A percentile compares a stretch with the other conserved stretches of the same genome.
Conservation (phyloP, 352 stramenopile genomes). For the Globisporangium rhizosaccharum region DNA sequence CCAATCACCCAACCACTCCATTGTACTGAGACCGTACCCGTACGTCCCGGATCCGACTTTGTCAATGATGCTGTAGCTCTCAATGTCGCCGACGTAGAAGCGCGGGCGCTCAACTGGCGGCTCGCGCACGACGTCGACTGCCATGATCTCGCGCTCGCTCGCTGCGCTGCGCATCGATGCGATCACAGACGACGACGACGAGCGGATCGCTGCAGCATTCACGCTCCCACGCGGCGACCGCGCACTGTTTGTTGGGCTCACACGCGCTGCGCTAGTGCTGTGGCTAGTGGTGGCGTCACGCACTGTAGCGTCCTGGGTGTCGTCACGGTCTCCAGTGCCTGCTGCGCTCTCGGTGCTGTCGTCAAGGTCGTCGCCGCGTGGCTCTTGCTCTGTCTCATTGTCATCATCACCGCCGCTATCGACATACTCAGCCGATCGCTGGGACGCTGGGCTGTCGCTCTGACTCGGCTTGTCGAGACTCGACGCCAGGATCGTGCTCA, state of each 20-base stretch:
- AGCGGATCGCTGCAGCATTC: slow-evolving; percentile 15
- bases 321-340: neutral
- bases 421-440: slow-evolving; percentile 2
- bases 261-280: neutral
- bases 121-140: slow-evolving; percentile 33
- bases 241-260: neutral
- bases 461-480: slow-evolving; percentile 2
- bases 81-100: slow-evolving; percentile 84
- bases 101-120: slow-evolving; percentile 33
- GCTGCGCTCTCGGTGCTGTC: neutral
- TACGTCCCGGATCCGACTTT: slow-evolving; percentile 85
- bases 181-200: slow-evolving; percentile 53
- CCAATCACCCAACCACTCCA: slow-evolving; percentile 1
- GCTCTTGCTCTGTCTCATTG: neutral
- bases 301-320: neutral
- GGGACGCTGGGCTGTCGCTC: neutral
- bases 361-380: slow-evolving; percentile 11
- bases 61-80: slow-evolving; percentile 87
- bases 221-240: slow-evolving; percentile 7
- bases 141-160: slow-evolving; percentile 72
- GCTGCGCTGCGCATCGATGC: slow-evolving; percentile 64
- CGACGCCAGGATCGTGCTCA: slow-evolving; percentile 24
- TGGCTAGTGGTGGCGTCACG: neutral
- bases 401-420: neutral
- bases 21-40: slow-evolving; percentile 38